Conservation (phyloP, 1,284 basidiomycete species). For the Vanrija sp. region DNA sequence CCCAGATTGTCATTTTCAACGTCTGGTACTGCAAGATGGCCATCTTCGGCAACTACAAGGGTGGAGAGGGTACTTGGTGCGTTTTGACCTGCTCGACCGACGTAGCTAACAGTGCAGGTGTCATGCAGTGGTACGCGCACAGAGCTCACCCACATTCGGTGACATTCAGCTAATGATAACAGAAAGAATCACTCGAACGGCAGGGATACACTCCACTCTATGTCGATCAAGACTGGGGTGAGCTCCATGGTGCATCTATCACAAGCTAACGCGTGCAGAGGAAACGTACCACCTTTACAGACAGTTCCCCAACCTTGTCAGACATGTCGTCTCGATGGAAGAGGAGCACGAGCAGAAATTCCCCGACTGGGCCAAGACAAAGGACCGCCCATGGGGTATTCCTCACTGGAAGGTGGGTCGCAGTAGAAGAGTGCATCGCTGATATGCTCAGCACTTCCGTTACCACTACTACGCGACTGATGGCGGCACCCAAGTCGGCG, state of each 20-base stretch:
- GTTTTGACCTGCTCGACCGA: neutral
- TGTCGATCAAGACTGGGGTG: conserved; percentile 2
- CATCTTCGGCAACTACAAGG: conserved; percentile 2
- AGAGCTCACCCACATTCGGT: too few species aligned
- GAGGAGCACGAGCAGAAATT: neutral
- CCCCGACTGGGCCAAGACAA: neutral
- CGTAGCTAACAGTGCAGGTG: neutral
- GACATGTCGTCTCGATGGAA: neutral
- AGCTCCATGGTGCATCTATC: neutral
- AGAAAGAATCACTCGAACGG: neutral
- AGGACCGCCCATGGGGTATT: conserved; percentile 1
- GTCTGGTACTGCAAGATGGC: conserved; percentile 4
- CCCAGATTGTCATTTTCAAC: conserved; percentile 6
- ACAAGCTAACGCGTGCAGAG: neutral
- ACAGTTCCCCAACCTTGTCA: conserved; percentile 4
- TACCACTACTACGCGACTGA: conserved; percentile 5
- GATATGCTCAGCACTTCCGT: conserved; percentile 2
- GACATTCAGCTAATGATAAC: neutral
- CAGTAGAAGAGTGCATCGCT: neutral
- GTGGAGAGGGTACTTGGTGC: conserved; percentile 6
- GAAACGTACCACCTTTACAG: conserved; percentile 2
- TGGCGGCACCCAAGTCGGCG: neutral
- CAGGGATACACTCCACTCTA: conserved; percentile 5
- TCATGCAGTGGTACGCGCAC: neutral
- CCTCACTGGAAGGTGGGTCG: conserved; percentile 6